Evolutionary conservation across 805 yeast species (phyloP).

Genomic region (Zygoascus bituminiphila): DNA sequence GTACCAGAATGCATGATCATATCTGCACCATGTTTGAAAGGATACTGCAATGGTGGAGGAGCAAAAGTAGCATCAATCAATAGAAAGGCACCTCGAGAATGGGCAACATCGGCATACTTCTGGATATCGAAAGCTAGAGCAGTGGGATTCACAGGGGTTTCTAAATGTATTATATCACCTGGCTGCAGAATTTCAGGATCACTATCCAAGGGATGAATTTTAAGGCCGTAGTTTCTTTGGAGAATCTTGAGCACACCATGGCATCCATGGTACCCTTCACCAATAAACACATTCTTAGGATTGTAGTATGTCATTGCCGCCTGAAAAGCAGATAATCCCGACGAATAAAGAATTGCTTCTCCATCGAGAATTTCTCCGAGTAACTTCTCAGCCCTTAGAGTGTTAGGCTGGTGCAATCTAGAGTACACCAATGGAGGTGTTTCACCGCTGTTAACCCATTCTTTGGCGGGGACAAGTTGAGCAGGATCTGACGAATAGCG

Average conservation of each 20-base stretch:
- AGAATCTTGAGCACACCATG: conserved; percentile 60
- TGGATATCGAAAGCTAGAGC: conserved; percentile 59
- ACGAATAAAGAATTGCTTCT: conserved; percentile 59
- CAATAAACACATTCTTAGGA: conserved; percentile 69
- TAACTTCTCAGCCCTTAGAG: conserved; percentile 57
- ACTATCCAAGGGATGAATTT: conserved; percentile 23
- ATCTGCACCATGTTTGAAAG: conserved; percentile 79
- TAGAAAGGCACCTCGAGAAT: conserved; percentile 63
- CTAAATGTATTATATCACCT: conserved; percentile 77
- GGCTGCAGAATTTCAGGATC: conserved; percentile 40
- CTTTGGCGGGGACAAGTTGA: conserved; percentile 38
- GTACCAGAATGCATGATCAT: conserved; percentile 84
- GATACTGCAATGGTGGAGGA: conserved; percentile 81
- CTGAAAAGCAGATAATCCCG: conserved; percentile 75
- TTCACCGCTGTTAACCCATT: conserved; percentile 17
- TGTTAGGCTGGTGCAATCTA: conserved; percentile 66
- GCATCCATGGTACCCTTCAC: conserved; percentile 80
- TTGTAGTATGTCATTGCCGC: conserved; percentile 63
- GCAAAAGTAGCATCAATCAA: conserved; percentile 85
- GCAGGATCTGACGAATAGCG: conserved; percentile 55
- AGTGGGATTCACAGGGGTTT: conserved; percentile 83
- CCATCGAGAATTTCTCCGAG: conserved; percentile 53
- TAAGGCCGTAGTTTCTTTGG: conserved; percentile 46
- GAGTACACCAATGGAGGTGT: conserved; percentile 43
- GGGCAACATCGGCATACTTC: conserved; percentile 62